These are phyloP conservation scores for Volvariella volvacea DNA, from an alignment of 1,284 basidiomycete species.

Conservation along the genomic window DNA sequence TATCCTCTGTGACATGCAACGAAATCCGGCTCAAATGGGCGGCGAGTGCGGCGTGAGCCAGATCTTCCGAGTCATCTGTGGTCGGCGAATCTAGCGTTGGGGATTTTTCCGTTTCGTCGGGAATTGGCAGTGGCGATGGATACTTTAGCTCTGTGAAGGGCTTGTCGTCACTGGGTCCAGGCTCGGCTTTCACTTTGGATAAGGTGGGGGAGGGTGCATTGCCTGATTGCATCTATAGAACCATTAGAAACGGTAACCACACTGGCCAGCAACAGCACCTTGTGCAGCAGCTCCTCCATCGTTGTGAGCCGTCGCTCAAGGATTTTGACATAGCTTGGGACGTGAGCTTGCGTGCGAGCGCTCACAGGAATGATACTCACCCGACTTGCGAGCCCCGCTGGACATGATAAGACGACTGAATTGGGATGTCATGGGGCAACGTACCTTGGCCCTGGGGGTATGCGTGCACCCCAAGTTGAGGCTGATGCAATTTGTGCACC, in stretches of 20 bases:
- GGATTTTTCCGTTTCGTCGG: too few relatives aligned
- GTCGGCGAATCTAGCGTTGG: not conserved
- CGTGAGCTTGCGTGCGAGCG: not conserved
- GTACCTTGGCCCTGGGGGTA: slow-evolving; percentile 40
- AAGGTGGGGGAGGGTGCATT: too few relatives aligned
- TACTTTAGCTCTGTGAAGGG: not conserved
- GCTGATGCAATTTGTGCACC: slow-evolving; percentile 65
- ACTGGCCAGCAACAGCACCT: too few relatives aligned
- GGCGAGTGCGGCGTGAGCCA: slow-evolving; percentile 25
- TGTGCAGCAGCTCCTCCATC: slow-evolving; percentile 47
- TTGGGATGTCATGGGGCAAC: too few relatives aligned
- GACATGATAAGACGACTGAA: too few relatives aligned
- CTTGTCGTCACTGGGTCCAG: too few relatives aligned
- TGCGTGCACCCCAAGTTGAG: slow-evolving; percentile 62
- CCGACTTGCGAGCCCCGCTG: slow-evolving; percentile 60
- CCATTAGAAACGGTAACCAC: too few relatives aligned
- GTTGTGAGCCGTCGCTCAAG: slow-evolving; percentile 52
- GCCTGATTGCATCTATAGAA: too few relatives aligned
- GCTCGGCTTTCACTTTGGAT: too few relatives aligned
- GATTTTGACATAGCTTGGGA: slow-evolving; percentile 43
- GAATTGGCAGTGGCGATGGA: not conserved
- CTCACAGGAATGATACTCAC: slow-evolving; percentile 23
- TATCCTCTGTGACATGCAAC: slow-evolving; percentile 27
- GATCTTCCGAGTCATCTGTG: slow-evolving; percentile 25
- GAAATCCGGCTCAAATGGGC: slow-evolving; percentile 29